A percentile compares a stretch with the other conserved stretches of the same genome.
phyloP scores from a whole-genome alignment of 169 alveolate genomes.

The Eimeria mitis region DNA sequence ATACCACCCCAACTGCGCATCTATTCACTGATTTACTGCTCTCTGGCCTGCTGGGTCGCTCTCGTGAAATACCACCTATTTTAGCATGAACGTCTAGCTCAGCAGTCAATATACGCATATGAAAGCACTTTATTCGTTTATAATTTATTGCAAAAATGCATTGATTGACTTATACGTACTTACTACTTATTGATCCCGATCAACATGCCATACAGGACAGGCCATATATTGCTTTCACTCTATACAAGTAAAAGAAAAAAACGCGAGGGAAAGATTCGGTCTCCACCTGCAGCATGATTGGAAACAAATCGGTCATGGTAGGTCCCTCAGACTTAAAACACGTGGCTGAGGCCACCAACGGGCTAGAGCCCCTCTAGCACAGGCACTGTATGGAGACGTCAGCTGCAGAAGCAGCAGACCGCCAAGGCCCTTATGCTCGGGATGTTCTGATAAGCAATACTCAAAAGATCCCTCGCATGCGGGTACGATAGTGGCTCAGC shows the following conservation, averaged over 20 bases:
- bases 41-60: conserved; percentile 44
- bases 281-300: neutral
- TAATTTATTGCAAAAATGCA: neutral
- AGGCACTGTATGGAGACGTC: neutral
- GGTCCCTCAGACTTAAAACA: neutral
- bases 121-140: neutral
- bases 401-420: neutral
- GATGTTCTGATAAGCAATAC: neutral
- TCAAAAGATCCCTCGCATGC: neutral
- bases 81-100: neutral
- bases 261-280: neutral
- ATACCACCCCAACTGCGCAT: neutral
- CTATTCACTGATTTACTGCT: neutral
- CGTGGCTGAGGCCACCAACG: conserved; percentile 4
- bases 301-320: neutral
- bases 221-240: neutral
- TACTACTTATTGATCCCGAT: neutral
- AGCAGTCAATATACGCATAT: neutral
- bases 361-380: conserved; percentile 6
- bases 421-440: neutral
- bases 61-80: neutral
- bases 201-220: neutral
- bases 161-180: neutral
- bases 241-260: neutral
- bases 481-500: neutral